Conservation (phyloP, 257 asterid genomes). For the Coffea canephora region DNA sequence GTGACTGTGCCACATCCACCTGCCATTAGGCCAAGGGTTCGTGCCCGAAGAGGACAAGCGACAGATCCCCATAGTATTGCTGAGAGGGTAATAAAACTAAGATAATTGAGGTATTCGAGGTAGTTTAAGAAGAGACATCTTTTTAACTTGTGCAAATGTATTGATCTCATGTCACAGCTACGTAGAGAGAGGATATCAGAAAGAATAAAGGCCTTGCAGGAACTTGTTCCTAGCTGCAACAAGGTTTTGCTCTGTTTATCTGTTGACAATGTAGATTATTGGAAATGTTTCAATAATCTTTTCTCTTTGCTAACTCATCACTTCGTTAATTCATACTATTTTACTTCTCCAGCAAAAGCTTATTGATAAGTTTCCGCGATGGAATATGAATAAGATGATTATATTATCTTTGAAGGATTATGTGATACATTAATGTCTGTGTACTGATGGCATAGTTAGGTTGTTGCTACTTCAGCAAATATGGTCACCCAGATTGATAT, state of each 20-base stretch:
- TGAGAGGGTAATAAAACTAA: conserved; percentile 54
- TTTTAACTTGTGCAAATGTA: conserved; percentile 10
- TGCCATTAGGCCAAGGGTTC: conserved; percentile 69
- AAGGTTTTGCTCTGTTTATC: conserved; percentile 43
- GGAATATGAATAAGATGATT: neutral
- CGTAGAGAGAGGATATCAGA: conserved; percentile 89
- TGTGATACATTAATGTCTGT: neutral
- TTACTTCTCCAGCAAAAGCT: neutral
- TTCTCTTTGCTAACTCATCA: neutral
- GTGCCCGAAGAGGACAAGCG: conserved; percentile 92
- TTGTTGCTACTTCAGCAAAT: neutral
- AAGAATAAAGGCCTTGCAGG: conserved; percentile 88
- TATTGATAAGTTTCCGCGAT: neutral
- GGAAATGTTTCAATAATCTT: neutral
- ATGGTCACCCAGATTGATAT: neutral
- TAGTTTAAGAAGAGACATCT: neutral
- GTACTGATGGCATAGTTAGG: neutral
- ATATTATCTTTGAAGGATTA: neutral
- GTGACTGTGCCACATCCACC: conserved; percentile 70
- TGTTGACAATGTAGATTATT: neutral
- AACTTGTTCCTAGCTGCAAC: conserved; percentile 90
- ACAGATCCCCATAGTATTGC: conserved; percentile 96
- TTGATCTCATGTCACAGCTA: conserved; percentile 44
- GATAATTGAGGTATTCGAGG: neutral
- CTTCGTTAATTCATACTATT: neutral